Evolutionary conservation across 768 basidiomycete species (phyloP).

Genomic region (Dentipellis fragilis): DNA sequence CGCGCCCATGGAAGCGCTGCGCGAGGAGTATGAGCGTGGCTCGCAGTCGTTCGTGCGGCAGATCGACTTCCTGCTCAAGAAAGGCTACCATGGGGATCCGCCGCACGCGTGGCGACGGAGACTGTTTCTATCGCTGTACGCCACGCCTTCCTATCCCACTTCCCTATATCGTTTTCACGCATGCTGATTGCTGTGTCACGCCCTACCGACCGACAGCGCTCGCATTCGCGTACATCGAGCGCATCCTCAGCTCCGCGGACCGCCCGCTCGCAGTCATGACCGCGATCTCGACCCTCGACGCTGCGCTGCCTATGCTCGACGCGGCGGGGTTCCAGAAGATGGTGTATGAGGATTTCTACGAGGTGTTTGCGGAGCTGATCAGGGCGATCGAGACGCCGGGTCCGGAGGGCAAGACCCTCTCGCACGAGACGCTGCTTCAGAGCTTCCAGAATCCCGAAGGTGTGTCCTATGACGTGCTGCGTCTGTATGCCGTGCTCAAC

Average conservation of each 20-base stretch:
- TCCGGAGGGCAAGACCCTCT: constrained; percentile 25
- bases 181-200: too few relatives aligned
- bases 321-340: constrained; percentile 52
- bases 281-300: constrained; percentile 41
- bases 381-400: constrained; percentile 30
- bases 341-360: constrained; percentile 70
- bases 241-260: constrained; percentile 43
- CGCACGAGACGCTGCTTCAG: constrained; percentile 29
- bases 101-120: constrained; percentile 70
- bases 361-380: constrained; percentile 46
- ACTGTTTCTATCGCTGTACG: constrained; percentile 88
- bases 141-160: constrained; percentile 1
- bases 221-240: constrained; percentile 72
- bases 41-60: constrained; percentile 55
- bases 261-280: constrained; percentile 34
- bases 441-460: constrained; percentile 47
- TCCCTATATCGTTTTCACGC: neutral
- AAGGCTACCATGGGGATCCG: constrained; percentile 62
- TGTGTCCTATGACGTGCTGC: constrained; percentile 17
- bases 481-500: neutral
- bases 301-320: constrained; percentile 41
- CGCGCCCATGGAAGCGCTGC: constrained; percentile 41
- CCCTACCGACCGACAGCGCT: constrained; percentile 43
- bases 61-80: constrained; percentile 55
- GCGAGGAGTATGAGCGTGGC: constrained; percentile 57